Evolutionary conservation across 331 rosid species (phyloP), one percentile per base, ranked within the genome.

Genomic region (Cucumis variabilis): DNA sequence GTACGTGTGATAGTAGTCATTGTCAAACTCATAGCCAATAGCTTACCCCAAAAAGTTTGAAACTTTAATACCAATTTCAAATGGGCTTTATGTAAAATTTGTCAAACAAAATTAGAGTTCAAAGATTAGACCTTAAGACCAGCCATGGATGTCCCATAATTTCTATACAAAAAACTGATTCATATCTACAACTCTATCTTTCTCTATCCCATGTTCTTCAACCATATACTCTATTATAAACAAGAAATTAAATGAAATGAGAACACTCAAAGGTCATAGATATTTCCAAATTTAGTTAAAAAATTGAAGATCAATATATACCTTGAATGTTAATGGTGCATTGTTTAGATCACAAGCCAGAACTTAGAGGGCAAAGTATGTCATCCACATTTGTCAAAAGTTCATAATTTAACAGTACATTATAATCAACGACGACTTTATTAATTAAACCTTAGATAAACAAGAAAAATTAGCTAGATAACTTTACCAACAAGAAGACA

Each of bases 71-170:
- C 66, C 21, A 82, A 23, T 21, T 19, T 37, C 5, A 7, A 66
- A 23, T 78, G 87, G 46, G 16, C 55, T 41, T 74, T 50, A n/a
- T 50, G 65, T 75, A 0, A 50, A 50, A 50, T 8, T 13, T 50
- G 28, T 13, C 25, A 4, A 66, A 44, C 48, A 44, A 19, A 55
- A 44, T 44, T 2, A 44, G 44, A 75, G 82, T 4, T 75, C 12
- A 44, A 68, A 88, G 79, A 75, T 27, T 92, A 63, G 93, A 97
- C 98, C 96, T 97, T 95, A 65, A 97, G 93, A 88, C 99, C 99
- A 90, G 98, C 95, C 98, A 97, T 93, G 84, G 98, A 94, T 21
- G 99, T 97, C 90, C 99, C 99, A 83, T 95, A 97, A 66, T 95
- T 91, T 88, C 90, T 95, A 91, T 97, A 97, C 83, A 97, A 93